Evolutionary conservation across 1,284 basidiomycete genomes (phyloP).

Genomic region (Albatrellus sp.): DNA sequence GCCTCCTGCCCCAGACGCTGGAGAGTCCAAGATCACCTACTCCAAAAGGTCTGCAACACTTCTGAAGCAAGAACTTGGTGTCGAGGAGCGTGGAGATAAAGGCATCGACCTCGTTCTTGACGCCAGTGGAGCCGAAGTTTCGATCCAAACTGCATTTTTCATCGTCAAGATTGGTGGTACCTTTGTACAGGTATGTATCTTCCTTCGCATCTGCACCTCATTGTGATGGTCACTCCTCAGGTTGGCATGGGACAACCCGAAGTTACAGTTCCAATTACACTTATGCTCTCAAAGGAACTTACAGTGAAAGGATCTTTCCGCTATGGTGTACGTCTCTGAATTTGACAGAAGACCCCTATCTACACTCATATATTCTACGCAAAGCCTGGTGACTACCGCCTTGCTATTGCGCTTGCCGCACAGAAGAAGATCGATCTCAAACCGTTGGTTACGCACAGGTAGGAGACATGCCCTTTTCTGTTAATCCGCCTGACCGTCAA

Average conservation of each 20-base stretch:
- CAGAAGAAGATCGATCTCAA: conserved; percentile 78
- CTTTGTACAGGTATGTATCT: conserved; percentile 43
- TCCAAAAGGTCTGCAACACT: conserved; percentile 52
- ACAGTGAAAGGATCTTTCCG: conserved; percentile 81
- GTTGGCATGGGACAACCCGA: conserved; percentile 67
- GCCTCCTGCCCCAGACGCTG: conserved; percentile 49
- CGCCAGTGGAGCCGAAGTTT: conserved; percentile 82
- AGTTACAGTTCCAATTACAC: conserved; percentile 48
- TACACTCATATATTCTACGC: not conserved
- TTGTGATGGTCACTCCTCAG: conserved; percentile 21
- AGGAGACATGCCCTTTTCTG: conserved; percentile 13
- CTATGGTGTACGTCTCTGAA: conserved; percentile 46
- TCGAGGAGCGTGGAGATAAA: conserved; percentile 45
- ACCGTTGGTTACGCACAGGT: conserved; percentile 83
- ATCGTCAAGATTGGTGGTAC: conserved; percentile 66
- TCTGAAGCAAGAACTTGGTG: conserved; percentile 44
- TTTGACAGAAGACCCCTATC: too few species aligned
- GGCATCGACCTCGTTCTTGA: conserved; percentile 68
- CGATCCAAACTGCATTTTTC: conserved; percentile 73
- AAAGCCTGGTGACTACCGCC: conserved; percentile 74
- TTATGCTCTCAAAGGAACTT: conserved; percentile 65
- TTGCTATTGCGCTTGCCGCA: conserved; percentile 73
- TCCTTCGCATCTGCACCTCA: not conserved
- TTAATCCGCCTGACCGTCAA: not conserved
- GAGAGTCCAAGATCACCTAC: conserved; percentile 59